Evolutionary conservation across 495 filamentous ascomycete species (phyloP).

Genomic region (Aspergillus kassunensis): DNA sequence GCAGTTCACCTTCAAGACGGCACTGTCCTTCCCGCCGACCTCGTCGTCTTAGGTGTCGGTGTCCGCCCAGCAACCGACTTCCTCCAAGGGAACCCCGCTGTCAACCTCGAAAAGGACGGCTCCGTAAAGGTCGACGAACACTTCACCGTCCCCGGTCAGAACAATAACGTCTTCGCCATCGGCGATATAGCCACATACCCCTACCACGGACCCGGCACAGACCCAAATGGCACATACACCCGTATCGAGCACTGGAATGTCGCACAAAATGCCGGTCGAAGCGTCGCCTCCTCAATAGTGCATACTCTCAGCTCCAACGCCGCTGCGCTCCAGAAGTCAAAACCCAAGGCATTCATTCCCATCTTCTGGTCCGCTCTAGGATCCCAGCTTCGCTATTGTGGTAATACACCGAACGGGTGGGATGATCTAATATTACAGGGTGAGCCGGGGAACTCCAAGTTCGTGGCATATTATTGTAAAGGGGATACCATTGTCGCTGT

Average conservation of each 20-base stretch:
- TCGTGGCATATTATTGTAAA: constrained; percentile 82
- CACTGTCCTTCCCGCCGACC: constrained; percentile 75
- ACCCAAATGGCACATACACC: constrained; percentile 46
- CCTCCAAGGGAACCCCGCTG: constrained; percentile 63
- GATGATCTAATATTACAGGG: constrained; percentile 80
- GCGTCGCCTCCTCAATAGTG: constrained; percentile 69
- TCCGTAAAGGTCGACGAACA: constrained; percentile 72
- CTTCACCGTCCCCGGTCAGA: constrained; percentile 67
- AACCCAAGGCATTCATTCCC: constrained; percentile 75
- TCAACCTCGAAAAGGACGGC: constrained; percentile 73
- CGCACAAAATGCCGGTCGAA: constrained; percentile 84
- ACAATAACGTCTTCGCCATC: constrained; percentile 79
- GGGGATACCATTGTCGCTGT: constrained; percentile 90
- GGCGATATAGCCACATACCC: constrained; percentile 96
- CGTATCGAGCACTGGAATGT: constrained; percentile 99
- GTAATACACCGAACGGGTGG: constrained; percentile 73
- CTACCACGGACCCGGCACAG: constrained; percentile 83
- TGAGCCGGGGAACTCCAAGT: constrained; percentile 74
- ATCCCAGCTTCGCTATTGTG: constrained; percentile 85
- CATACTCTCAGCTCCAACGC: constrained; percentile 34
- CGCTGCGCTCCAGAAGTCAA: constrained; percentile 30
- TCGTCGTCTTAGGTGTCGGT: constrained; percentile 88
- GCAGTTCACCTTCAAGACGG: constrained; percentile 83
- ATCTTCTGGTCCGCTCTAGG: constrained; percentile 96
- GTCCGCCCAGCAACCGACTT: constrained; percentile 83